Conservation (phyloP, 164 flowering plant genomes). For the Umbilicus rupestris region DNA sequence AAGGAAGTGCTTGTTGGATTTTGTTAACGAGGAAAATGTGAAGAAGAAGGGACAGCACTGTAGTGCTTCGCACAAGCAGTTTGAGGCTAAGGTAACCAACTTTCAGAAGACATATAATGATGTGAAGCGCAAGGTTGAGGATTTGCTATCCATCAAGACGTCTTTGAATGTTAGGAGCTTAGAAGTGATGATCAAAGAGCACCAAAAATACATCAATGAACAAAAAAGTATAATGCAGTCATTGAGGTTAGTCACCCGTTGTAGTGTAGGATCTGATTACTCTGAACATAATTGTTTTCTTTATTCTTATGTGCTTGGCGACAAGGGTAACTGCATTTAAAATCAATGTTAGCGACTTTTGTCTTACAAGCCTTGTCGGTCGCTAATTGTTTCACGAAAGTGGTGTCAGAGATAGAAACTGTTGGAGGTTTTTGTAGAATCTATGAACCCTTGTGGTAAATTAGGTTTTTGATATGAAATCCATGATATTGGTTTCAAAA, state of each 20-base stretch:
- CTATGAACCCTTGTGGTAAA: neutral
- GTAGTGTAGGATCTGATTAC: neutral
- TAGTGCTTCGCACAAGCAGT: slow-evolving; percentile 65
- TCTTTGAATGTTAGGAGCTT: slow-evolving; percentile 41
- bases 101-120: slow-evolving; percentile 68
- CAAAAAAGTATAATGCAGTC: slow-evolving; percentile 92
- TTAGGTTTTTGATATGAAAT: neutral
- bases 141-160: slow-evolving; percentile 48
- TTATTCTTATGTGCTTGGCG: too few species aligned
- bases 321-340: too few species aligned
- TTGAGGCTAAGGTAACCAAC: slow-evolving; percentile 71
- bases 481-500: neutral
- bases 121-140: slow-evolving; percentile 69
- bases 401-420: neutral
- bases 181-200: slow-evolving; percentile 61
- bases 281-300: neutral
- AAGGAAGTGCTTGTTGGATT: slow-evolving; percentile 69
- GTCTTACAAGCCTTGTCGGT: too few species aligned
- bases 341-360: too few species aligned
- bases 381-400: too few species aligned
- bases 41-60: slow-evolving; percentile 59
- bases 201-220: slow-evolving; percentile 53
- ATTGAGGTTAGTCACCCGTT: slow-evolving; percentile 49
- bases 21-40: slow-evolving; percentile 81
- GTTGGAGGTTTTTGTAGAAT: neutral